Evolutionary conservation across 148 eudicot species (phyloP), one percentile per base, ranked within the genome.

Genomic region (Cornus controversa): DNA sequence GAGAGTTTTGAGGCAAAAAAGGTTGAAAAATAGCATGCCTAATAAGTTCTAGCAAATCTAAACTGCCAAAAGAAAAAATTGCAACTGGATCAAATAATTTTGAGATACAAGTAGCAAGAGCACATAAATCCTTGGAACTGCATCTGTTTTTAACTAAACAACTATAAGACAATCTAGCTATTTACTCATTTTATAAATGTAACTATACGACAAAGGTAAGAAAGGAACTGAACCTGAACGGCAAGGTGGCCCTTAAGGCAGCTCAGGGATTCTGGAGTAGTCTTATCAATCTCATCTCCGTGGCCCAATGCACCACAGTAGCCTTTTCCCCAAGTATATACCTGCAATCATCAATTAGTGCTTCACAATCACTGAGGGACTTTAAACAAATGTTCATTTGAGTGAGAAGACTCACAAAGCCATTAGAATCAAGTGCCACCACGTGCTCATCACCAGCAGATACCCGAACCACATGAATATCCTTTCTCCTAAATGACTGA

Each of bases 311-410:
- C 94, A 64, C 99, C 99, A 86, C 98, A 96, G 72, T 96, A 96
- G 58, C 99, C 99, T 83, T 96, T 96, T 57, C 99, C 99, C 99
- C 99, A 96, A 34, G 99, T 93, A 87, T 91, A 89, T 40, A 93
- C 99, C 99, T 96, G 78, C n/a, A 80, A 58, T 70, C 68, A 45
- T 14, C 53, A 80, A 40, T 47, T 13, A 62, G 60, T 45, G 31
- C 2, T 11, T 18, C 10, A 36, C 60, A 62, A 72, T n/a, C 23
- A 36, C 62, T 54, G 26, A 75, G 72, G 54, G 8, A 70, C 0
- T 31, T 9, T 7, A 76, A 23, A 45, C 26, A 11, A 34, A 47
- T 58, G 27, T 4, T 3, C 29, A 29, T 37, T 29, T 54, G 10
- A 66, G 58, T 14, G 13, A 65, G 60, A 36, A 70, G 75, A 81